Evolutionary conservation across 441 rosid species (phyloP), one percentile per base, ranked within the genome.

Genomic region (Eutrema salsugineum): DNA sequence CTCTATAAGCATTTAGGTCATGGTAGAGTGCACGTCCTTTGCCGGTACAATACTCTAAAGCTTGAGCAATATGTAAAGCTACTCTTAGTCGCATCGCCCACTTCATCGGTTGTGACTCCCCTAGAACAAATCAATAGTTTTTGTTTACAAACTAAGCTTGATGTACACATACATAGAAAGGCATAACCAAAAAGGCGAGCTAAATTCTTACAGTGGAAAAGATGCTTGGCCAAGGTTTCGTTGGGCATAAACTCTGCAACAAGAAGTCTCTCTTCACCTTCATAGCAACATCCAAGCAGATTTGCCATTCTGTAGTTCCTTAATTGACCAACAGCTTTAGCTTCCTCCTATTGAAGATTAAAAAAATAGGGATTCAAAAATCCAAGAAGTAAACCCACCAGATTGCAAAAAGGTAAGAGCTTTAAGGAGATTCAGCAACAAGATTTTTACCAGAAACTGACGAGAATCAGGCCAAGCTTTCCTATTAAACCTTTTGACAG

Each of bases 31-130:
- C 89, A 28, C 97, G 89, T 30, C 99, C 97, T 84, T 83, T 91
- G 63, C 78, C 84, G 3, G 88, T 86, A 81, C 97, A 94, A 75
- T 91, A 87, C 39, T 91, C 97, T 65, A 94, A 79, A 63, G 97
- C 97, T 85, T 94, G 88, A 68, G 97, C 97, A 63, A 94, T 87
- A 82, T 91, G 89, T 62, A 91, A 86, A 69, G 87, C 92, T 69
- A 91, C 97, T 86, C 97, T 86, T 70, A 91, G 68, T 59, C 99
- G 77, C 97, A 94, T 94, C 2, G 89, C 90, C 97, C 97, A 94
- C 81, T 91, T 90, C 93, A 94, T 91, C 33, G 99, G 99, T 48
- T 88, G 91, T 61, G 86, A 46, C 73, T 94, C 99, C 97, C 99
- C 97, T 91, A 82, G 75, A 76, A 8, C 36, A 66, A 2, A 56